phyloP scores from a whole-genome alignment of 306 rosid genomes.

The Biancaea sappan region DNA sequence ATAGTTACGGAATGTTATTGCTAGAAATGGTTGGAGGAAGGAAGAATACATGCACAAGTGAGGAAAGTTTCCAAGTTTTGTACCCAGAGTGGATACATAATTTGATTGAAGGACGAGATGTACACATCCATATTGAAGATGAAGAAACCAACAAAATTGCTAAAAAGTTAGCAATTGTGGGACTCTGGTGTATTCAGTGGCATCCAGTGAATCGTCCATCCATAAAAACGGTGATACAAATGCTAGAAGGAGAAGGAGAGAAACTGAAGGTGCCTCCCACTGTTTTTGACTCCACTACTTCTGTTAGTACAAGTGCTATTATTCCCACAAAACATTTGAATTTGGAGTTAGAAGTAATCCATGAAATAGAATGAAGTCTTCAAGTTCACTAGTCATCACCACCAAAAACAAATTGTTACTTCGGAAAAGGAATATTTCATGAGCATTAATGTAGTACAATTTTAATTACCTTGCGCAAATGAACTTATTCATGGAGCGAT shows the following conservation, averaged over 20 bases:
- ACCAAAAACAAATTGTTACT: too few species aligned
- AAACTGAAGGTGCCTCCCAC: constrained; percentile 29
- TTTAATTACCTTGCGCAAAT: not conserved
- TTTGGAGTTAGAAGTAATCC: constrained; percentile 33
- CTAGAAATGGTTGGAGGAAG: constrained; percentile 45
- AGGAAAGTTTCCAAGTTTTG: not conserved
- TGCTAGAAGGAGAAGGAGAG: constrained; percentile 39
- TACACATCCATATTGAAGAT: not conserved
- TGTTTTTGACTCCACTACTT: constrained; percentile 28
- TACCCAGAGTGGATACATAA: constrained; percentile 48
- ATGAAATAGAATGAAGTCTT: constrained; percentile 7
- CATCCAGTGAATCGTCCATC: constrained; percentile 45
- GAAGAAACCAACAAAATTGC: constrained; percentile 26
- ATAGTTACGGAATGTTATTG: constrained; percentile 41
- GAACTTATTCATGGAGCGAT: too few species aligned
- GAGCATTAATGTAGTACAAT: not conserved
- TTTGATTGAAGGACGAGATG: constrained; percentile 23
- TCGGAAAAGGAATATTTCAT: not conserved
- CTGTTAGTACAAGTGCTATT: not conserved
- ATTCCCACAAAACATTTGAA: not conserved
- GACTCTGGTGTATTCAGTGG: constrained; percentile 56
- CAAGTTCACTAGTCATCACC: too few species aligned
- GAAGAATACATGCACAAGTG: not conserved
- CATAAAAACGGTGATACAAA: constrained; percentile 38
- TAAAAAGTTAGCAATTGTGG: constrained; percentile 40